phyloP scores from a whole-genome alignment of 176 grass and related monocot genomes.

The Canna indica region DNA sequence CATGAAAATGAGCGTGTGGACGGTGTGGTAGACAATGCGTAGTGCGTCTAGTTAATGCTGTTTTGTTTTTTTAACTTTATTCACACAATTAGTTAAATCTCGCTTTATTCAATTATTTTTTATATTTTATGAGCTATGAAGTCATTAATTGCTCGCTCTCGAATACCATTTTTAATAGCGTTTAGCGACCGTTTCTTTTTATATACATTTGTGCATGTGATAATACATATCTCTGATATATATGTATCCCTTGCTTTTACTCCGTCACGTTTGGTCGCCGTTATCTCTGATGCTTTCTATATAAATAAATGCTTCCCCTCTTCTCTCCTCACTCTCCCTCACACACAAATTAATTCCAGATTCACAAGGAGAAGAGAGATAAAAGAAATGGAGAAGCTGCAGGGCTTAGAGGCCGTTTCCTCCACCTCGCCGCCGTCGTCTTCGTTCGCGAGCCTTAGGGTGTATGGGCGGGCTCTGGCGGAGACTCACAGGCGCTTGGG shows the following conservation, averaged over 20 bases:
- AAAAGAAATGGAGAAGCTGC: background rate
- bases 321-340: background rate
- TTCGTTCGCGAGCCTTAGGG: constrained; percentile 49
- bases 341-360: background rate
- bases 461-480: constrained; percentile 43
- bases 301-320: constrained; percentile 1
- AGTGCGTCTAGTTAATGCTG: background rate
- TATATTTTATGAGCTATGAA: background rate
- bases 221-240: too few relatives aligned
- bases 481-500: constrained; percentile 54
- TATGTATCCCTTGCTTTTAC: too few relatives aligned
- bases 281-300: background rate
- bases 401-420: background rate
- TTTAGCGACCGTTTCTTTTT: too few relatives aligned
- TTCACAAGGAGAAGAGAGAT: constrained; percentile 24
- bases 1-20: too few relatives aligned
- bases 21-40: background rate
- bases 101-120: background rate
- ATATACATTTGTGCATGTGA: too few relatives aligned
- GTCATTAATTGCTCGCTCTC: background rate
- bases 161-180: too few relatives aligned
- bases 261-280: constrained; percentile 6
- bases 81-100: too few relatives aligned
- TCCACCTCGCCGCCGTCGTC: constrained; percentile 12
- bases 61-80: background rate